These are phyloP conservation scores for Emergomyces africanus DNA, from an alignment of 2,329 filamentous ascomycete species.

Conservation along the genomic window DNA sequence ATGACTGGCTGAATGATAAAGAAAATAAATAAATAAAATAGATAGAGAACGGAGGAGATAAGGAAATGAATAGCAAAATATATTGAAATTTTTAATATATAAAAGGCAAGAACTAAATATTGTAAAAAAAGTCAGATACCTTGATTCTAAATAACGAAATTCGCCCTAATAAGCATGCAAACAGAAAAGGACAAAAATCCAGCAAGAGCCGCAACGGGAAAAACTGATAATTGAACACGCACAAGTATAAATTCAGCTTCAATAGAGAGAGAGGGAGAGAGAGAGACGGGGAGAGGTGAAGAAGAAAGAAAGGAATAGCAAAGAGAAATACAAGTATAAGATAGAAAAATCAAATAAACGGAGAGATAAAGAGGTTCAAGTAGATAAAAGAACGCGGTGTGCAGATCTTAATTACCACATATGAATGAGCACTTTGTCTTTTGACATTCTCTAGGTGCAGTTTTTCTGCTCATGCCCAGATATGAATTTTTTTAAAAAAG, in stretches of 20 bases:
- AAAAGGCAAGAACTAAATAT: background rate
- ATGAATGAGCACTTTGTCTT: background rate
- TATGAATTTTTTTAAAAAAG: background rate
- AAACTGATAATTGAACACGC: background rate
- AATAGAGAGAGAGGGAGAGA: background rate
- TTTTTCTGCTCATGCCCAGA: background rate
- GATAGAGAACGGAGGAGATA: background rate
- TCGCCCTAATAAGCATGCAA: background rate
- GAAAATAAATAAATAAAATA: background rate
- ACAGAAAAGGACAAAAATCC: background rate
- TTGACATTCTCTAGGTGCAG: background rate
- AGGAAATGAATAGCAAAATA: background rate
- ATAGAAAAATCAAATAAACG: background rate
- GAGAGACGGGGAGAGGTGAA: background rate
- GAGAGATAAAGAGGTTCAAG: background rate
- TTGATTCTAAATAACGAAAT: background rate
- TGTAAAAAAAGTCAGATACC: background rate
- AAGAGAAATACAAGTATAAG: background rate
- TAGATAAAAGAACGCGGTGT: background rate
- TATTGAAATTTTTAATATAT: slow-evolving; percentile 2
- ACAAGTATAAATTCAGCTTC: background rate
- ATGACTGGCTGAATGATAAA: background rate
- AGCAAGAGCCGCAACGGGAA: background rate
- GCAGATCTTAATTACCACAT: background rate
- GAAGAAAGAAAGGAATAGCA: background rate